These are phyloP conservation scores for Fusarium tupiense DNA, from an alignment of 2,329 filamentous ascomycete species.

Conservation along the genomic window DNA sequence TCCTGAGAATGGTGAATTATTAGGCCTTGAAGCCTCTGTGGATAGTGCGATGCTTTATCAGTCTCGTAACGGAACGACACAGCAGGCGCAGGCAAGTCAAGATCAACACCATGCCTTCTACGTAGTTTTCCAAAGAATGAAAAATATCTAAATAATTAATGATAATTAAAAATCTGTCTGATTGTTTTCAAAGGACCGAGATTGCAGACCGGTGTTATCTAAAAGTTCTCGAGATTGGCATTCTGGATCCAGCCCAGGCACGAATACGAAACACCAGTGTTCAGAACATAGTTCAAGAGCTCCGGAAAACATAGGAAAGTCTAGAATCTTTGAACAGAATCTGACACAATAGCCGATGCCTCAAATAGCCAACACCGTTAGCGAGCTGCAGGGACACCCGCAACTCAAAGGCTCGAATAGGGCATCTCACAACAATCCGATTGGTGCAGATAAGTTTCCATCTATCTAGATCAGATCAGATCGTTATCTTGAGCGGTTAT, in stretches of 20 bases:
- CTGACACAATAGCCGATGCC: background rate
- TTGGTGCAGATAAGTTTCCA: background rate
- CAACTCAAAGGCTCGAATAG: background rate
- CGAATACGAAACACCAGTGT: background rate
- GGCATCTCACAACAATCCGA: background rate
- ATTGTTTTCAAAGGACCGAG: background rate
- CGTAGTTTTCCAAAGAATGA: too few species aligned
- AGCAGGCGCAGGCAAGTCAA: too few species aligned
- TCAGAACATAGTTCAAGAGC: rapidly evolving
- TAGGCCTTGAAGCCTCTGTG: background rate
- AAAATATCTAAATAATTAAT: rapidly evolving
- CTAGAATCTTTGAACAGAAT: too few species aligned
- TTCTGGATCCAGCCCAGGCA: background rate
- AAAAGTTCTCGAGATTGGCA: background rate
- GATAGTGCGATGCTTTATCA: background rate
- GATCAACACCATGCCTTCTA: rapidly evolving
- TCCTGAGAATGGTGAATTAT: rapidly evolving
- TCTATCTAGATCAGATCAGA: conserved; percentile 19
- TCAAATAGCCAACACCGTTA: background rate
- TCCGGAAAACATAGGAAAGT: background rate
- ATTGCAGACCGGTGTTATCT: too few species aligned
- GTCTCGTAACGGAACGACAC: background rate
- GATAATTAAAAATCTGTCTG: rapidly evolving
- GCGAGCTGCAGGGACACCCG: conserved; percentile 2
- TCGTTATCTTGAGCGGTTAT: background rate